Base-by-base conservation (phyloP, 306 rosid species). In the Mimosa bimucronata region DNA sequence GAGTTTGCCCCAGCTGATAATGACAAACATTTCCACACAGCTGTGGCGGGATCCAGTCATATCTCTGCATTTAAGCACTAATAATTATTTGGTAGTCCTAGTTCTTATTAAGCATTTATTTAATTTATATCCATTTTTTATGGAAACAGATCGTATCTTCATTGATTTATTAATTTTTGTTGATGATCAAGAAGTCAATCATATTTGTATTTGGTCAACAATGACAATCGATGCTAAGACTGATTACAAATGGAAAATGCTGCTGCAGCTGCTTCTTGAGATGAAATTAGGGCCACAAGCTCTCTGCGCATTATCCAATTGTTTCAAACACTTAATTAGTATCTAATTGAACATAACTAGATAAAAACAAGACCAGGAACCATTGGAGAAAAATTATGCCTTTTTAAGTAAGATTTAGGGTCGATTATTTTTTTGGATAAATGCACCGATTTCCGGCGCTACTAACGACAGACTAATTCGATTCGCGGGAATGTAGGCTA, bases 241-340 rank as follows among this genome's bases (percentile, higher is more conserved):
- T 48, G 41, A 80, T 53, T 25, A 9, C 52, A 23, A 68, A n/a
- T 66, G 26, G 23, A 30, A 37, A n/a, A n/a, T n/a, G n/a, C n/a
- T n/a, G n/a, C n/a, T n/a, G n/a, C n/a, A n/a, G n/a, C n/a, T n/a
- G n/a, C n/a, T n/a, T n/a, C n/a, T n/a, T n/a, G n/a, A n/a, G n/a
- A n/a, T n/a, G 41, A 26, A 4, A 40, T 40, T 69, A 25, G 60
- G 46, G 70, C 73, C 76, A 67, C 44, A 5, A 2, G 62, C 29
- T 16, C 44, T 50, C 26, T 15, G 12, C 31, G 28, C 80, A 30
- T 66, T 52, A 40, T 25, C 9, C 16, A 72, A 18, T 29, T 5
- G 50, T 19, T 72, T 72, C 64, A 30, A 72, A 72, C 45, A 30
- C 62, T 72, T 72, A 72, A 29, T 72, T 16, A 52, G 38, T 37